A percentile compares a stretch with the other conserved stretches of the same genome.
Conservation (phyloP, 2,329 filamentous ascomycete genomes). For the Pseudogymnoascus sp. region DNA sequence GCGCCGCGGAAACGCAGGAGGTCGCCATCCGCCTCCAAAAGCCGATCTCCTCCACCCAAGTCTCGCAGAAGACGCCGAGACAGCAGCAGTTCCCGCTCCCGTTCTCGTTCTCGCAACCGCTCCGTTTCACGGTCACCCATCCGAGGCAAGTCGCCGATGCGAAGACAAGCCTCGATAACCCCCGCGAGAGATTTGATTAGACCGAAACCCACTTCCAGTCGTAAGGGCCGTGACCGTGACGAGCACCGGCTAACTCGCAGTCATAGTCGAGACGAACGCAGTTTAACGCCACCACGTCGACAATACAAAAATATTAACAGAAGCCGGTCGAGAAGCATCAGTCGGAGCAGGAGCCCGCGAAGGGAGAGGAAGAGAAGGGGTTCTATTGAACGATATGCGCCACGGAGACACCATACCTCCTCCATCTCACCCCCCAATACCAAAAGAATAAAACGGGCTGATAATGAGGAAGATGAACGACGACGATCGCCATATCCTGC, state of each 20-base stretch:
- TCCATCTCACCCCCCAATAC: slow-evolving; percentile 40
- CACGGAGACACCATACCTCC: slow-evolving; percentile 42
- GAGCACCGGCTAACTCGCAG: slow-evolving; percentile 29
- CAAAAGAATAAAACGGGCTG: slow-evolving; percentile 46
- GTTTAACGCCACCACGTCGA: slow-evolving; percentile 25
- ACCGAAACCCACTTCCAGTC: slow-evolving; percentile 15
- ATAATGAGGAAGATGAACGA: slow-evolving; percentile 44
- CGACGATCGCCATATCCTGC: slow-evolving; percentile 18
- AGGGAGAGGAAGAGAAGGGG: slow-evolving; percentile 26
- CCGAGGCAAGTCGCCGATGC: slow-evolving; percentile 7
- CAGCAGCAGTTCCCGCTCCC: slow-evolving; percentile 27
- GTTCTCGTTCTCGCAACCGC: slow-evolving; percentile 19
- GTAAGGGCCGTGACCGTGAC: slow-evolving; percentile 23
- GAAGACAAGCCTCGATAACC: background rate
- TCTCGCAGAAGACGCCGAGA: slow-evolving; percentile 20
- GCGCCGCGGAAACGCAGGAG: slow-evolving; percentile 26
- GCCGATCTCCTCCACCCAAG: slow-evolving; percentile 25
- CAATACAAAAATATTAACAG: slow-evolving; percentile 22
- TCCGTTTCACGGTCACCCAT: slow-evolving; percentile 5
- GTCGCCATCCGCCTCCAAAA: slow-evolving; percentile 23
- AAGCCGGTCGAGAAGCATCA: slow-evolving; percentile 21
- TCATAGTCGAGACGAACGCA: slow-evolving; percentile 25
- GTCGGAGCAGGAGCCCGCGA: slow-evolving; percentile 11
- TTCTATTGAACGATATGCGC: slow-evolving; percentile 29
- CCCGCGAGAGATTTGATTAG: slow-evolving; percentile 10